Base-by-base conservation (phyloP, 1,284 basidiomycete species). In the Pseudozyma sp. region DNA sequence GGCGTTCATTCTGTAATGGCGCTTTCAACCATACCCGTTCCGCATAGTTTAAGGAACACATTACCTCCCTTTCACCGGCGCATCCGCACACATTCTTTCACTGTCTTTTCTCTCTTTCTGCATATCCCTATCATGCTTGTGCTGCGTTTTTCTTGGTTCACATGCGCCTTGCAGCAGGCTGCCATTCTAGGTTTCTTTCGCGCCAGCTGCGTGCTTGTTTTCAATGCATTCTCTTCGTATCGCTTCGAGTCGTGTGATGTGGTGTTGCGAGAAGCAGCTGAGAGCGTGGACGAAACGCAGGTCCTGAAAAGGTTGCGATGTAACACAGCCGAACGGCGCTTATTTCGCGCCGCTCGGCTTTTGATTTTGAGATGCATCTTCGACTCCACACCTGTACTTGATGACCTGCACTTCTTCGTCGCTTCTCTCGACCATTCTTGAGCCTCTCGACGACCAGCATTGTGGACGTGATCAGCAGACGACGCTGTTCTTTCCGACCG, bases 21-120 rank as follows among this genome's bases (percentile, higher is more conserved):
- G 6, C 14, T 44, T 44, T 24, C 19, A 9, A n/a, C 24, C 46
- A 64, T 64, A 64, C 61, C 61, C 61, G 54, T 55, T 63, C 33
- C 16, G 43, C 17, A 19, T 7, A n/a, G 43, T 24, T 1, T 34
- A 34, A 7, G 16, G 9, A 33, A 24, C 24, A 24, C 31, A 19
- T 17, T 33, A 48, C 31, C 46, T 7, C n/a, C 16, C 24, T 13
- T 34, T 6, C 33, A 34, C 46, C 8, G 14, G 17, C 34, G 40
- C 16, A 10, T 19, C 35, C 44, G 42, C 14, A 39, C 54, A 46
- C 45, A 39, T 10, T 24, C 57, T 40, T 48, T 42, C 29, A 62
- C 59, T 55, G 59, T 62, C 59, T 33, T 55, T 62, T 62, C 47
- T 43, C 43, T 44, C 35, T 14, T 37, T 52, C 24, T 31, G 37